Percentiles rank a stretch among this genome's conserved stretches.
Conservation (phyloP, 2,329 filamentous ascomycete genomes). For the Alternaria viburni region DNA sequence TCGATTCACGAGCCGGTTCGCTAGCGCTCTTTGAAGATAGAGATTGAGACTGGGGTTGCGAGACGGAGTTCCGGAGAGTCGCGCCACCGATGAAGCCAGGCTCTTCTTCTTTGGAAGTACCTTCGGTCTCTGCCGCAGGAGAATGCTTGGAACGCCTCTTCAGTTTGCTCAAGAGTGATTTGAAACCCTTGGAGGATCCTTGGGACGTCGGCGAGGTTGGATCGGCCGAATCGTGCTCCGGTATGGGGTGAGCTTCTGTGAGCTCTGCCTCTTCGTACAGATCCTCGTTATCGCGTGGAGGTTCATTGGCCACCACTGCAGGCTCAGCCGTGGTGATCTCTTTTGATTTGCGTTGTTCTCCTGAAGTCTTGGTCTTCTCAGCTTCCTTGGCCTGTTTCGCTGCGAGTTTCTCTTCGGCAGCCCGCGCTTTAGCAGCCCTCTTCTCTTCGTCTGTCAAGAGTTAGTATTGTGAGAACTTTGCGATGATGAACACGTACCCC, state of each 20-base stretch:
- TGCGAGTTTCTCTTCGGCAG: constrained; percentile 57
- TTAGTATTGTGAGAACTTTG: constrained; percentile 16
- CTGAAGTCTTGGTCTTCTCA: constrained; percentile 58
- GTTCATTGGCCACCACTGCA: constrained; percentile 4
- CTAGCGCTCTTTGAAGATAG: constrained; percentile 7
- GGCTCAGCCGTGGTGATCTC: constrained; percentile 33
- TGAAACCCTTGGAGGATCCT: constrained; percentile 45
- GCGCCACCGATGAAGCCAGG: constrained; percentile 55
- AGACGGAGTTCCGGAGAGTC: constrained; percentile 37
- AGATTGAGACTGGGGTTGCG: constrained; percentile 20
- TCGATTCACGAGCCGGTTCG: constrained; percentile 11
- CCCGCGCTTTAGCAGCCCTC: constrained; percentile 54
- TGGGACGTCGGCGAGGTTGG: constrained; percentile 35
- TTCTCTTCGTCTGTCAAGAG: constrained; percentile 61
- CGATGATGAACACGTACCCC: constrained; percentile 57
- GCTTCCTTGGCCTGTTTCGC: constrained; percentile 48
- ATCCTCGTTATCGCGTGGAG: constrained; percentile 23
- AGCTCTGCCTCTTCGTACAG: constrained; percentile 26
- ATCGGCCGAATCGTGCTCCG: constrained; percentile 16
- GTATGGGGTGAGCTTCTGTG: constrained; percentile 2
- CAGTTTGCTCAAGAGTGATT: constrained; percentile 47
- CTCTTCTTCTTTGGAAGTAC: constrained; percentile 27
- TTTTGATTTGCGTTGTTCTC: constrained; percentile 61
- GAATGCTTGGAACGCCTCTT: constrained; percentile 48
- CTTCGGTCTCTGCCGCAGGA: constrained; percentile 15